Conservation (phyloP, 2,329 filamentous ascomycete species). For the Coleophoma cylindrospora region DNA sequence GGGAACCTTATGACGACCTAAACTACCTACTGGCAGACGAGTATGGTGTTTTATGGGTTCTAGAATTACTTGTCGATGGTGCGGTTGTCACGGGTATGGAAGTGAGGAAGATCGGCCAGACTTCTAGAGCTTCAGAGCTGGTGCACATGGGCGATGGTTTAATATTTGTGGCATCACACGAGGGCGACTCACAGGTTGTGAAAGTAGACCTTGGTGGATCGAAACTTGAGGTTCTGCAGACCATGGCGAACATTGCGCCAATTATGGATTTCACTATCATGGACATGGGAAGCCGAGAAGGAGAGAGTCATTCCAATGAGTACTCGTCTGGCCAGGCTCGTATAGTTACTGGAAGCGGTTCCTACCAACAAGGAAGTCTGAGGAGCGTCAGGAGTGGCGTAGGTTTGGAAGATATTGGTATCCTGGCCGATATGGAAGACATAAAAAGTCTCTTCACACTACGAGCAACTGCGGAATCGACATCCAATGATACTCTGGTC, state of each 20-base stretch:
- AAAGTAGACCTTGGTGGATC: constrained; percentile 46
- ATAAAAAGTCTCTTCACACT: constrained; percentile 71
- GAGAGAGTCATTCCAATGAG: constrained; percentile 75
- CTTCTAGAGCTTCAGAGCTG: constrained; percentile 71
- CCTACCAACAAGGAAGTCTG: constrained; percentile 81
- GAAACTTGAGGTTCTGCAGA: constrained; percentile 64
- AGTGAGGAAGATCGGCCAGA: constrained; percentile 58
- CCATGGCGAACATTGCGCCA: constrained; percentile 78
- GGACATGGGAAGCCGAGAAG: constrained; percentile 86
- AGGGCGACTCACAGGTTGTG: constrained; percentile 85
- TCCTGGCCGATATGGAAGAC: constrained; percentile 73
- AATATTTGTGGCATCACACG: constrained; percentile 86
- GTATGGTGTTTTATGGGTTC: constrained; percentile 78
- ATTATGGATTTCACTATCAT: constrained; percentile 93
- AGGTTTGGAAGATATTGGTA: constrained; percentile 80
- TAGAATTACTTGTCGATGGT: constrained; percentile 67
- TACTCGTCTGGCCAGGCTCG: constrained; percentile 94
- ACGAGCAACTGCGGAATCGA: constrained; percentile 40
- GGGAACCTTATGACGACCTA: constrained; percentile 77
- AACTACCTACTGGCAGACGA: constrained; percentile 89
- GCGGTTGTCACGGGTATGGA: constrained; percentile 69
- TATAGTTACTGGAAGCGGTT: constrained; percentile 89
- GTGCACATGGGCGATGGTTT: constrained; percentile 71
- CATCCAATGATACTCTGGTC: constrained; percentile 63
- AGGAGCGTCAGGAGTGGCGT: constrained; percentile 91